phyloP scores from a whole-genome alignment of 1,139 yeast species.

The Saccharomycopsis hybrid region DNA sequence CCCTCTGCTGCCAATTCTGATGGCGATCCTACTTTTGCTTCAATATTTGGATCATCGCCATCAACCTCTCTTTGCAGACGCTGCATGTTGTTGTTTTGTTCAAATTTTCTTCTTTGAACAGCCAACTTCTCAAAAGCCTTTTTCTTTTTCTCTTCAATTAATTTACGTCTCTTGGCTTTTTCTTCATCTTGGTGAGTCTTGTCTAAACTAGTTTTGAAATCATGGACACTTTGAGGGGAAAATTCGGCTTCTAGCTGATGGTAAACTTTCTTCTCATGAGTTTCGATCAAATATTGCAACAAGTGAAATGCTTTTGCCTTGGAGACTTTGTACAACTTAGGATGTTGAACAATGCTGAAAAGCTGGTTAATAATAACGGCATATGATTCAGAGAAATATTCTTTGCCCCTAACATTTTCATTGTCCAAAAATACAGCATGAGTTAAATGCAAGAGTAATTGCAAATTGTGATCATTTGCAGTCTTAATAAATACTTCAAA shows the following conservation, averaged over 20 bases:
- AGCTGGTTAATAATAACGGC: constrained; percentile 53
- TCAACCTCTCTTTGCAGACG: constrained; percentile 38
- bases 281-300: constrained; percentile 42
- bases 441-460: constrained; percentile 56
- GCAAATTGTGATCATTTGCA: constrained; percentile 40
- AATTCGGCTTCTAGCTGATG: constrained; percentile 49
- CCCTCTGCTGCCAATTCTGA: constrained; percentile 35
- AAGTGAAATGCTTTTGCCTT: constrained; percentile 50
- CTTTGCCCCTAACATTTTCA: constrained; percentile 36
- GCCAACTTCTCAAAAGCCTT: constrained; percentile 73
- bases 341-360: constrained; percentile 33
- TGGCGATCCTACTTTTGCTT: too few species aligned
- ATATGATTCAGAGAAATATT: constrained; percentile 38
- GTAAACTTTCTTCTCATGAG: constrained; percentile 40
- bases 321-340: constrained; percentile 25
- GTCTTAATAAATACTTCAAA: constrained; percentile 32
- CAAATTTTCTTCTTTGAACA: constrained; percentile 55
- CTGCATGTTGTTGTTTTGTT: constrained; percentile 37
- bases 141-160: constrained; percentile 61
- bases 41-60: constrained; percentile 44
- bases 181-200: constrained; percentile 43
- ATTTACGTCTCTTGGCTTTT: constrained; percentile 43
- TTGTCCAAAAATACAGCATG: constrained; percentile 61
- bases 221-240: constrained; percentile 48
- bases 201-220: constrained; percentile 28